Percentiles rank a stretch among this genome's conserved stretches.
Conservation (phyloP, 805 yeast genomes). For the Gaillardinia entomophila region DNA sequence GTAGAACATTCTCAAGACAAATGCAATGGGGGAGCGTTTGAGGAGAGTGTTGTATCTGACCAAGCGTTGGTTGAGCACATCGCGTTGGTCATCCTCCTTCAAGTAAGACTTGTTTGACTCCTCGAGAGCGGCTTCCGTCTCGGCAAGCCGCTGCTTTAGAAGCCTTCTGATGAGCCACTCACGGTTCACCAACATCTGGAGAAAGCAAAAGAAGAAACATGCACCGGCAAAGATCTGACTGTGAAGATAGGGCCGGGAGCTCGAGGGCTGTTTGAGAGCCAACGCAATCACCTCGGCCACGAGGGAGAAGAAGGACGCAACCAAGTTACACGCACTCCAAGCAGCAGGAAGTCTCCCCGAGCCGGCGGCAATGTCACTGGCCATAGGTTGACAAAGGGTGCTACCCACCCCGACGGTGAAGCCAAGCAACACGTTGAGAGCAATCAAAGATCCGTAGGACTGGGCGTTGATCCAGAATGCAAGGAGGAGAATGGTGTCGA, state of each 20-base stretch:
- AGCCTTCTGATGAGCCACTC: conserved; percentile 45
- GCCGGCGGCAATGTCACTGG: conserved; percentile 3
- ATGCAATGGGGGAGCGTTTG: not conserved
- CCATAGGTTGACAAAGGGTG: conserved; percentile 12
- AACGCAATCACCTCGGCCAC: not conserved
- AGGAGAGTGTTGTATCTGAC: not conserved
- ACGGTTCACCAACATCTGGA: conserved; percentile 43
- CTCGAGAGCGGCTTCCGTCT: not conserved
- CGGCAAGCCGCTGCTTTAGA: conserved; percentile 9
- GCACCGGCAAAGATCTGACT: conserved; percentile 58
- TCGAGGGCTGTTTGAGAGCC: not conserved
- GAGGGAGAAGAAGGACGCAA: not conserved
- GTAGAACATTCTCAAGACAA: not conserved
- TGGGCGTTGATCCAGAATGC: conserved; percentile 37
- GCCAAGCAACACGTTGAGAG: conserved; percentile 25
- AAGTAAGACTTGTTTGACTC: not conserved
- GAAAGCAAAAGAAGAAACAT: conserved; percentile 36
- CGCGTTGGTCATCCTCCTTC: not conserved
- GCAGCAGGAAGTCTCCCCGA: not conserved
- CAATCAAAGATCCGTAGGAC: conserved; percentile 24
- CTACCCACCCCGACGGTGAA: conserved; percentile 24
- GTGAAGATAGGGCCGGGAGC: conserved; percentile 44
- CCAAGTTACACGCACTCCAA: not conserved
- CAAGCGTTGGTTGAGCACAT: not conserved
- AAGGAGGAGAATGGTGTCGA: conserved; percentile 18